Base-by-base conservation (phyloP, 768 basidiomycete genomes). In the Tylopilus felleus region DNA sequence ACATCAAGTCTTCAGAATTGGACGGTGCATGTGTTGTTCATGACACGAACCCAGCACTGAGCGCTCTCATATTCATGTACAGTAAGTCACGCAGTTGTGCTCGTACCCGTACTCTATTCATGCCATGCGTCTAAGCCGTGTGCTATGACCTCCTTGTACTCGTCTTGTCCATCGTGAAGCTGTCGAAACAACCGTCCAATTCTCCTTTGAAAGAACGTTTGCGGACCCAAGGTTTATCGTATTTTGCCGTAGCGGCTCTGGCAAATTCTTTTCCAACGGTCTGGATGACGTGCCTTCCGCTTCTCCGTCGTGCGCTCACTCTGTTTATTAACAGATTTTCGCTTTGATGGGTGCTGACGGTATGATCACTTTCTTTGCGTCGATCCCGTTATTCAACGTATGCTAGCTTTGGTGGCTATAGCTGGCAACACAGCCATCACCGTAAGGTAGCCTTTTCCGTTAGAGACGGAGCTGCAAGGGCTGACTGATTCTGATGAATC, bases 71-170 rank as follows among this genome's bases (percentile, higher is more conserved):
- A 5, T 55, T 55, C 39, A 3, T 54, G 29, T 68, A 57, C 52
- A 65, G 66, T 68, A 1, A 42, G 67, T 53, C 8, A 9, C 14
- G 0, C 4, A 1, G 9, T 43, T 19, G 6, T 17, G 1, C 29
- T 43, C 16, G 23, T 33, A 9, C 10, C 6, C 5, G 12, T 0
- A 10, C 21, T 13, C 8, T 12, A 9, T 39, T 58, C 16, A 67
- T 40, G n/a, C 0, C 2, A 39, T 25, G 2, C 9, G 5, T 25
- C 17, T 4, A 36, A 68, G 66, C 65, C 16, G 43, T 51, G 48
- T 46, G 52, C 5, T 67, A 60, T 25, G 62, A 69, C 41, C 27
- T 66, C 29, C 10, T 65, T 5, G 55, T 64, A 5, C 25, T 68
- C 17, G 21, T 52, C 21, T 23, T 68, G 27, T 52, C 60, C 4